A percentile compares a stretch with the other conserved stretches of the same genome.
Conservation (phyloP, 2,329 filamentous ascomycete genomes). For the Penicillium palitans region DNA sequence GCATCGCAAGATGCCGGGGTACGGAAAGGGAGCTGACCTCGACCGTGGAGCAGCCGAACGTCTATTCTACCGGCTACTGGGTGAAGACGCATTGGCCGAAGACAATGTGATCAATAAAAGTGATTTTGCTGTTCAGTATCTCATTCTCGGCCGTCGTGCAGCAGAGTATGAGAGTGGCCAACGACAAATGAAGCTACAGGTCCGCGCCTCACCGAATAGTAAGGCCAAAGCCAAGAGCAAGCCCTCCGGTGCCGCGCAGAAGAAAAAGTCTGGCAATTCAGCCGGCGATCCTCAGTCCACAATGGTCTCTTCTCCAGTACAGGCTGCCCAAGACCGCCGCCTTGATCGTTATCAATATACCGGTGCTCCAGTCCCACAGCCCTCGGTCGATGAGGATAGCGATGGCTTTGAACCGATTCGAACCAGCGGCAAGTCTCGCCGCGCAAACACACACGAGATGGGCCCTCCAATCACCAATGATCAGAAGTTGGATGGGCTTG, state of each 20-base stretch:
- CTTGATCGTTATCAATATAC: constrained; percentile 29
- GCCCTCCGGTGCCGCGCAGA: constrained; percentile 18
- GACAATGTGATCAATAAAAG: constrained; percentile 63
- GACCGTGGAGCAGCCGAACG: constrained; percentile 77
- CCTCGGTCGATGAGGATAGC: constrained; percentile 41
- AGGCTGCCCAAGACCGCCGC: constrained; percentile 46
- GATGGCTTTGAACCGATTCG: constrained; percentile 48
- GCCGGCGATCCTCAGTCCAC: constrained; percentile 62
- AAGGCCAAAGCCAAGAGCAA: constrained; percentile 34
- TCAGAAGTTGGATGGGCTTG: constrained; percentile 43
- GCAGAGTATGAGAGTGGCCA: constrained; percentile 49
- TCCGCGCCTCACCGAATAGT: constrained; percentile 50
- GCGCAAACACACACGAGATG: constrained; percentile 30
- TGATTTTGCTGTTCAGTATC: constrained; percentile 73
- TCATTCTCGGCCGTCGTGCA: constrained; percentile 46
- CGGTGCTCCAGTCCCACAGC: constrained; percentile 24
- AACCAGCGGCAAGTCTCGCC: constrained; percentile 33
- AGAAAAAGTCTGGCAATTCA: constrained; percentile 40
- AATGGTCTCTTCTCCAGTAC: constrained; percentile 65
- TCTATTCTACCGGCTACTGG: constrained; percentile 74
- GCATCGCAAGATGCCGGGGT: constrained; percentile 57
- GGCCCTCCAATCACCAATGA: constrained; percentile 52
- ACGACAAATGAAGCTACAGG: constrained; percentile 53
- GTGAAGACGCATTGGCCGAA: constrained; percentile 72
- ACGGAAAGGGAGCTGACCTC: constrained; percentile 68